A percentile compares a stretch with the other conserved stretches of the same genome.
Evolutionary conservation across 2,329 filamentous ascomycete species (phyloP).

Genomic region (Phoma herbarum): DNA sequence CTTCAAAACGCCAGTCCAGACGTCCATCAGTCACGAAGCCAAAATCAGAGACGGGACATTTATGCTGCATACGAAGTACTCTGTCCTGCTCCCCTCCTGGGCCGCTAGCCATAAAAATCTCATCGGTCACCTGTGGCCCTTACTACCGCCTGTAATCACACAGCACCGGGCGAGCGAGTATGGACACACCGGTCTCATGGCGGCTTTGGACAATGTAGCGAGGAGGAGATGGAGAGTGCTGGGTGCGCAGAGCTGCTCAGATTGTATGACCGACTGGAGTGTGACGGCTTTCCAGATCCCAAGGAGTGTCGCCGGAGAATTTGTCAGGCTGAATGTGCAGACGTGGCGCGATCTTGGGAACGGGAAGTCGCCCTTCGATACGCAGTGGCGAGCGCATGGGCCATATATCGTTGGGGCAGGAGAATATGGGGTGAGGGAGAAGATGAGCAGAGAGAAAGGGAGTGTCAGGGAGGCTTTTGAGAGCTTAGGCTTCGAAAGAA

Average conservation of each 20-base stretch:
- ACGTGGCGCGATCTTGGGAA: constrained; percentile 40
- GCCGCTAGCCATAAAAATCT: constrained; percentile 21
- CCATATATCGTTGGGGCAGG: constrained; percentile 16
- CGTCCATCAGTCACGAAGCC: constrained; percentile 25
- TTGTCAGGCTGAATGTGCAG: constrained; percentile 29
- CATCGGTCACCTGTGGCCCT: constrained; percentile 26
- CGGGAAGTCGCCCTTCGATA: constrained; percentile 37
- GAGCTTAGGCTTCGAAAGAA: background rate
- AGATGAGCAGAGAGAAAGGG: constrained; percentile 23
- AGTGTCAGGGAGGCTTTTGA: constrained; percentile 35
- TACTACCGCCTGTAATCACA: constrained; percentile 37
- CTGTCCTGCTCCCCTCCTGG: constrained; percentile 28
- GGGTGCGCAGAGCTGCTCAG: constrained; percentile 30
- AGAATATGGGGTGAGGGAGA: constrained; percentile 11
- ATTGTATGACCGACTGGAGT: constrained; percentile 42
- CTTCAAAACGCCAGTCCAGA: constrained; percentile 24
- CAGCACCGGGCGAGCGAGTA: constrained; percentile 37
- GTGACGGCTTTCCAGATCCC: constrained; percentile 20
- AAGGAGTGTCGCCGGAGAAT: constrained; percentile 17
- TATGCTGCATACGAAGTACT: constrained; percentile 32
- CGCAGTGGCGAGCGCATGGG: constrained; percentile 41
- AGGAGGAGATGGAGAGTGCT: constrained; percentile 28
- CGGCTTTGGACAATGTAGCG: constrained; percentile 32
- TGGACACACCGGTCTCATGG: constrained; percentile 37
- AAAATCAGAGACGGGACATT: constrained; percentile 27